Conservation (phyloP, 2,329 filamentous ascomycete species). For the Capronia americana region DNA sequence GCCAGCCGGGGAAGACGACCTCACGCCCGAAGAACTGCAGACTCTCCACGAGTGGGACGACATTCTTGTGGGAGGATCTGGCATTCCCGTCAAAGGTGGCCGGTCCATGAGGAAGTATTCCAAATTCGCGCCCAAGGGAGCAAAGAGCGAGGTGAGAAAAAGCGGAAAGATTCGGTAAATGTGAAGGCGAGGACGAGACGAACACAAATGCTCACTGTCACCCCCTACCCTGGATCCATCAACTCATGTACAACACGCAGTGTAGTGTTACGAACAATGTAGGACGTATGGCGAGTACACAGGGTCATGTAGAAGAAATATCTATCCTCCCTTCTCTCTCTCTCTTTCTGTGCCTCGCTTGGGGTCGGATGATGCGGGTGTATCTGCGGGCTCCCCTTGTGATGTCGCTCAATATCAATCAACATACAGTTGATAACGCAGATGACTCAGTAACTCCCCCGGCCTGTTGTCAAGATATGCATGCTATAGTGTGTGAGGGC, state of each 20-base stretch:
- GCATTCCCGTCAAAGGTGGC: neutral
- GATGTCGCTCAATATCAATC: neutral
- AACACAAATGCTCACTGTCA: neutral
- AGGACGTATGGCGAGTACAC: neutral
- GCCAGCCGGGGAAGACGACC: slow-evolving; percentile 22
- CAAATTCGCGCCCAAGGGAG: slow-evolving; percentile 14
- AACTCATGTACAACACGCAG: neutral
- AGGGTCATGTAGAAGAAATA: neutral
- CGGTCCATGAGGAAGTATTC: slow-evolving; percentile 14
- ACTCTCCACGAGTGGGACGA: slow-evolving; percentile 13
- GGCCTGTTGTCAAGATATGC: too few species aligned
- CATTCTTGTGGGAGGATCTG: neutral
- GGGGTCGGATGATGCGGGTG: neutral
- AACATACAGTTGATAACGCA: neutral
- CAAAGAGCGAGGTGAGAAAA: slow-evolving; percentile 15
- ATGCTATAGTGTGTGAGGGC: too few species aligned
- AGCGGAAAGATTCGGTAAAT: slow-evolving; percentile 11
- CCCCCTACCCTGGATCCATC: neutral
- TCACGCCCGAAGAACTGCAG: slow-evolving; percentile 38
- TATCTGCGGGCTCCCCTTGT: neutral
- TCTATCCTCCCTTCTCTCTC: neutral
- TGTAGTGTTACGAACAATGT: neutral
- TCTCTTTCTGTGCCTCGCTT: neutral
- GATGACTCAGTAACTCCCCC: too few species aligned
- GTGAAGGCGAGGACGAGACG: neutral